phyloP scores from a whole-genome alignment of 371 early-diverging fungal species.

The Actinomucor elegans region DNA sequence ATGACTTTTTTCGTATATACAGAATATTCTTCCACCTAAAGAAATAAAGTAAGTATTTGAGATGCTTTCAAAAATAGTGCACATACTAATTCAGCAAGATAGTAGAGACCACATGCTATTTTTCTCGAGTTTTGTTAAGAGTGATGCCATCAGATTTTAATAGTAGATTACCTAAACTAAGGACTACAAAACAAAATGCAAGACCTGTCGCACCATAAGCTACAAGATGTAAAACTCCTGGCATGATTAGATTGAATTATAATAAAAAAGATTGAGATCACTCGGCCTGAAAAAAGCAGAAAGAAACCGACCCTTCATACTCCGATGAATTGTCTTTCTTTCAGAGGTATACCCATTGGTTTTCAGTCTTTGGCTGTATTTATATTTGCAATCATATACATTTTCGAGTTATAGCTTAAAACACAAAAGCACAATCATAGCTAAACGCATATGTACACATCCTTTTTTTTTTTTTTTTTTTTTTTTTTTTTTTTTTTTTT shows the following conservation, averaged over 20 bases:
- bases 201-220: slow-evolving; percentile 44
- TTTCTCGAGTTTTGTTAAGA: neutral
- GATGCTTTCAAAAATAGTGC: neutral
- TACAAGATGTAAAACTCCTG: slow-evolving; percentile 34
- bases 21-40: slow-evolving; percentile 77
- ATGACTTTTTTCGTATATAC: slow-evolving; percentile 78
- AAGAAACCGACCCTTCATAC: too few relatives aligned
- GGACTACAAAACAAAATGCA: slow-evolving; percentile 41
- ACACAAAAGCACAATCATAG: too few relatives aligned
- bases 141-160: neutral
- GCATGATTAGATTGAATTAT: neutral
- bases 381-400: too few relatives aligned
- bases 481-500: too few relatives aligned
- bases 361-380: too few relatives aligned
- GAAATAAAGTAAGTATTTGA: slow-evolving; percentile 8
- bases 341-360: too few relatives aligned
- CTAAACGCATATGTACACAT: too few relatives aligned
- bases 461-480: too few relatives aligned
- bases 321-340: too few relatives aligned
- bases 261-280: slow-evolving; percentile 6
- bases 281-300: too few relatives aligned
- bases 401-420: too few relatives aligned
- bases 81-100: slow-evolving; percentile 69
- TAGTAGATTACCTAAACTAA: slow-evolving; percentile 43
- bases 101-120: slow-evolving; percentile 86